Evolutionary conservation across 139 green algal genomes (phyloP), one percentile per base, ranked within the genome.

Genomic region (Coelastrella sp.): DNA sequence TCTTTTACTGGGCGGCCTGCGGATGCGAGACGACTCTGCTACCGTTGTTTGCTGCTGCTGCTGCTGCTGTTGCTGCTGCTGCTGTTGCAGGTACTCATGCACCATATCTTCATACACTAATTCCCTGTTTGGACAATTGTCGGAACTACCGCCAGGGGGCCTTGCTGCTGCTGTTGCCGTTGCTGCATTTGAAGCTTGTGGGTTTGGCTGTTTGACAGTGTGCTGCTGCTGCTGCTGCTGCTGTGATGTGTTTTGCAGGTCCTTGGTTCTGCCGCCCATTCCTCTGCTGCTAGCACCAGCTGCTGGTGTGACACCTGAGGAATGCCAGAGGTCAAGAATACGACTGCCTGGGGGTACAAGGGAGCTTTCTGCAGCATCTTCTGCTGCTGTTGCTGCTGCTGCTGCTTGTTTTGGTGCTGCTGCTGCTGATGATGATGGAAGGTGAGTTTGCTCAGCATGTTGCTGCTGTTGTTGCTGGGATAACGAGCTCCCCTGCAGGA

Each of bases 311-410:
- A 77, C 21, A 34, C 68, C 68, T 37, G 68, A 77, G 21, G 38
- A 59, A 21, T 77, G 68, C 72, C 72, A 79, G 15, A 79, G 72
- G 13, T 79, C 45, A 41, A 79, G 45, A 27, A 79, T 43, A n/a
- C 68, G 68, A 2, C 21, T 77, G 37, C 68, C 68, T 34, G 68
- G 23, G 7, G 38, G 68, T 21, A 74, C 23, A n/a, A n/a, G n/a
- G n/a, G n/a, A n/a, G n/a, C n/a, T n/a, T n/a, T n/a, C n/a, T n/a
- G n/a, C n/a, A n/a, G n/a, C n/a, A n/a, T n/a, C n/a, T n/a, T n/a
- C n/a, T n/a, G 13, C 34, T 74, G 66, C 35, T 74, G 35, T 34
- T 74, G 66, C 66, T 74, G 63, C 32, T 57, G 45, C 45, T 57
- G 45, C 45, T 57, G 45, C 15, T 13, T 13, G 11, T 57, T 13